phyloP scores from a whole-genome alignment of 2,329 filamentous ascomycete species.

The Calonectria leucothoes region DNA sequence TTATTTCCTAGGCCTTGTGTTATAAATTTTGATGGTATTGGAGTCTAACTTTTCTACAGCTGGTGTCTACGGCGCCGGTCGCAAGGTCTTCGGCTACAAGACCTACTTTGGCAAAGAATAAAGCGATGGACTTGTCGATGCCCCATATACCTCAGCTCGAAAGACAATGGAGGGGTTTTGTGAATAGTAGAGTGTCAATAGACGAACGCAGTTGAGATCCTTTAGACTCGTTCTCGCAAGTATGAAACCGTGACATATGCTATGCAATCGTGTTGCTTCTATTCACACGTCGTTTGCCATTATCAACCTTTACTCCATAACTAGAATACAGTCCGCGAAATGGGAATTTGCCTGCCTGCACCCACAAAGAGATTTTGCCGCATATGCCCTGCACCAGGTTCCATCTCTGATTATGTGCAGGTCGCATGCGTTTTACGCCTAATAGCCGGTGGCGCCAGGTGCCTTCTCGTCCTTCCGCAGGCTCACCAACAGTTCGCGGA shows the following conservation, averaged over 20 bases:
- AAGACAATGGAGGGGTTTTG: conserved; percentile 28
- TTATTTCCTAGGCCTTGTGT: neutral
- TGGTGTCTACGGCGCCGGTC: conserved; percentile 77
- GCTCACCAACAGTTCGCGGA: conserved; percentile 88
- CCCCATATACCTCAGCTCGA: conserved; percentile 18
- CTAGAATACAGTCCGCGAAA: conserved; percentile 44
- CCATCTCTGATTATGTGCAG: conserved; percentile 22
- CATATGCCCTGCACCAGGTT: conserved; percentile 35
- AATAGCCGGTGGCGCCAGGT: conserved; percentile 74
- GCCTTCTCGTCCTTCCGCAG: conserved; percentile 94
- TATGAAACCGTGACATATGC: conserved; percentile 11
- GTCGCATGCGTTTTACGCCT: conserved; percentile 34
- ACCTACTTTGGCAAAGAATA: conserved; percentile 76
- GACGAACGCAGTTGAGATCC: conserved; percentile 35
- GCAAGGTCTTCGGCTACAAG: conserved; percentile 82
- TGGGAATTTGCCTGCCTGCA: conserved; percentile 36
- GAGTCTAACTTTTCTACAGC: conserved; percentile 50
- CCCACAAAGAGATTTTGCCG: conserved; percentile 29
- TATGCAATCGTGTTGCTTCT: conserved; percentile 35
- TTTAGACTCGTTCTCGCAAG: conserved; percentile 15
- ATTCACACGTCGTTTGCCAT: conserved; percentile 45
- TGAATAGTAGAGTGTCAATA: conserved; percentile 43
- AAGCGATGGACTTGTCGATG: conserved; percentile 24
- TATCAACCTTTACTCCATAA: conserved; percentile 45
- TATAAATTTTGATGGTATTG: neutral